Conservation (phyloP, 2,329 filamentous ascomycete species). For the Aspergillus transmontanensis region DNA sequence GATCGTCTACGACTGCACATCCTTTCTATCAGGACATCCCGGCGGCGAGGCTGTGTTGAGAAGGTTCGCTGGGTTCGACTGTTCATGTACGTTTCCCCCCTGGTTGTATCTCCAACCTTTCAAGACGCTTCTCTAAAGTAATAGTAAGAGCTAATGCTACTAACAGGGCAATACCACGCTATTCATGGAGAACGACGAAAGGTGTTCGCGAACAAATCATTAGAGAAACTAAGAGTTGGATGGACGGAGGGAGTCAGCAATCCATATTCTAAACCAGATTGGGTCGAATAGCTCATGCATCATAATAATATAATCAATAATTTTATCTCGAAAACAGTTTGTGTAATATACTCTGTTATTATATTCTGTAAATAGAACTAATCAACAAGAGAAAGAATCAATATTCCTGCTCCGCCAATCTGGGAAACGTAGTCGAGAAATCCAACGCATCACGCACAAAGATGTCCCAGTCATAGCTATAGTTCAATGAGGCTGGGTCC, state of each 20-base stretch:
- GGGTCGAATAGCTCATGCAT: not conserved
- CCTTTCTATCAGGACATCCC: not conserved
- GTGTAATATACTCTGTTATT: fast-evolving
- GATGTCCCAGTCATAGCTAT: not conserved
- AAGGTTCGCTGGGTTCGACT: not conserved
- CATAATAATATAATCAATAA: not conserved
- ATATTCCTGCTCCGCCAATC: not conserved
- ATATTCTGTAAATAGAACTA: not conserved
- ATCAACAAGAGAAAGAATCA: not conserved
- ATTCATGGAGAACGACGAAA: not conserved
- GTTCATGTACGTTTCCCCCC: not conserved
- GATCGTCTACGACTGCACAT: not conserved
- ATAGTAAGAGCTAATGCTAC: not conserved
- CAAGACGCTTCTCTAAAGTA: not conserved
- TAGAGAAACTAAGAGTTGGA: not conserved
- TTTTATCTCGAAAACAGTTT: no score
- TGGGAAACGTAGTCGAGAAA: not conserved
- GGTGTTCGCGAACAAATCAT: not conserved
- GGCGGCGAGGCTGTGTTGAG: not conserved
- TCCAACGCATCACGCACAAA: not conserved
- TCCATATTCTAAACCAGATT: not conserved
- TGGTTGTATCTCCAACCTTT: no score
- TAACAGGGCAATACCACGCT: not conserved
- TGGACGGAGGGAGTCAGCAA: not conserved
- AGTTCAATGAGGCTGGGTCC: not conserved